Evolutionary conservation across 2,329 filamentous ascomycete species (phyloP).

Genomic region (Ophiostoma quercus): DNA sequence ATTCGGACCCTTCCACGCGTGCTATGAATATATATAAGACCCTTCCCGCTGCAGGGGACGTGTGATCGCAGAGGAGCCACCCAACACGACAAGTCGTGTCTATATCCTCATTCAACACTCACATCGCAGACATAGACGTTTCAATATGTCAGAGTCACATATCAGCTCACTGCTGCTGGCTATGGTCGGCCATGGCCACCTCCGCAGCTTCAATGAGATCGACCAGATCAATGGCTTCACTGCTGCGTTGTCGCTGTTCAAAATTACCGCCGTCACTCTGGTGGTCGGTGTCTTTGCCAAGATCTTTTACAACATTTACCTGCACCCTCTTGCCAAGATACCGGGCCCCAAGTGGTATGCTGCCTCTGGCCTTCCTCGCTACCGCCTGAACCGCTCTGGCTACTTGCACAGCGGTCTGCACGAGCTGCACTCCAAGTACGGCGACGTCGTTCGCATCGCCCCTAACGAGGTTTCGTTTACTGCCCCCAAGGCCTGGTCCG

Average conservation of each 20-base stretch:
- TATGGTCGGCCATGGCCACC: constrained; percentile 3
- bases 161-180: neutral
- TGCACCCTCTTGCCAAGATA: constrained; percentile 34
- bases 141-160: constrained; percentile 7
- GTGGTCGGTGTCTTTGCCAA: constrained; percentile 14
- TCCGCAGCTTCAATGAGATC: neutral
- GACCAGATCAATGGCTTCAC: neutral
- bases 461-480: constrained; percentile 42
- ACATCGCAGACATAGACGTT: neutral
- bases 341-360: constrained; percentile 34
- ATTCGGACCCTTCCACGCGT: neutral
- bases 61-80: neutral
- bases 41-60: neutral
- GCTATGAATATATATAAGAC: neutral
- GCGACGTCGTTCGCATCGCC: constrained; percentile 41
- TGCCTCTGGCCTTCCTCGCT: constrained; percentile 26
- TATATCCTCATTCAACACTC: neutral
- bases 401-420: constrained; percentile 19
- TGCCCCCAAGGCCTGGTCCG: constrained; percentile 35
- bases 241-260: neutral
- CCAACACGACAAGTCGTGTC: neutral
- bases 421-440: constrained; percentile 36
- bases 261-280: neutral
- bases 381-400: constrained; percentile 12
- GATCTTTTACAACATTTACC: constrained; percentile 23